Percentiles rank a stretch among this genome's conserved stretches.
Evolutionary conservation across 139 green algal genomes (phyloP).

Genomic region (Eudorina sp.): DNA sequence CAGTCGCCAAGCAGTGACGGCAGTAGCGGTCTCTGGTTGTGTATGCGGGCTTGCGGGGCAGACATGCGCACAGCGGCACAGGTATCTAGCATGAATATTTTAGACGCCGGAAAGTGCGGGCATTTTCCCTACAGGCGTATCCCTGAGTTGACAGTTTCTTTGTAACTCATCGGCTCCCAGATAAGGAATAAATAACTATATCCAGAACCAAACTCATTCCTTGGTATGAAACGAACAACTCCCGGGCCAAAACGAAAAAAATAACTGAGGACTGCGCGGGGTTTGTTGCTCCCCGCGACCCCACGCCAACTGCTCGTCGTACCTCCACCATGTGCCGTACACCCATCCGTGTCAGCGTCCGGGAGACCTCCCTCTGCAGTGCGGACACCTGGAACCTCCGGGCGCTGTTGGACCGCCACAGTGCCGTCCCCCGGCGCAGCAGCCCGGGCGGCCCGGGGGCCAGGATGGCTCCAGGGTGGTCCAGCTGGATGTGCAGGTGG

Average conservation of each 20-base stretch:
- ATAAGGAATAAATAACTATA: no score
- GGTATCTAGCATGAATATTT: no score
- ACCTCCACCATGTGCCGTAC: constrained; percentile 2
- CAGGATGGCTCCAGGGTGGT: background rate
- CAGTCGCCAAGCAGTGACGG: no score
- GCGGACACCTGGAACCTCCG: background rate
- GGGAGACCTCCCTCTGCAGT: constrained; percentile 27
- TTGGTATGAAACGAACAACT: no score
- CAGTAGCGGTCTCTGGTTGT: no score
- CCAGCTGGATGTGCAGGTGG: constrained; percentile 28
- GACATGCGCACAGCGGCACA: no score
- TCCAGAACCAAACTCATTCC: no score
- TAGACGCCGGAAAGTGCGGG: no score
- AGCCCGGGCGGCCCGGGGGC: background rate
- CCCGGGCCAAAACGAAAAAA: no score
- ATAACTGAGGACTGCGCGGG: no score
- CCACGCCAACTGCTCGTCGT: background rate
- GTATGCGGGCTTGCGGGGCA: no score
- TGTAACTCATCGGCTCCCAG: background rate
- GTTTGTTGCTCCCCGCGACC: background rate
- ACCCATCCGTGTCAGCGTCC: background rate
- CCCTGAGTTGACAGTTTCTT: background rate
- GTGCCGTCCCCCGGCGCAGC: background rate
- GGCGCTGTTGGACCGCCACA: constrained; percentile 15
- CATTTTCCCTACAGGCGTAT: no score